Evolutionary conservation across 495 filamentous ascomycete genomes (phyloP).

Genomic region (Neurospora pannonica): DNA sequence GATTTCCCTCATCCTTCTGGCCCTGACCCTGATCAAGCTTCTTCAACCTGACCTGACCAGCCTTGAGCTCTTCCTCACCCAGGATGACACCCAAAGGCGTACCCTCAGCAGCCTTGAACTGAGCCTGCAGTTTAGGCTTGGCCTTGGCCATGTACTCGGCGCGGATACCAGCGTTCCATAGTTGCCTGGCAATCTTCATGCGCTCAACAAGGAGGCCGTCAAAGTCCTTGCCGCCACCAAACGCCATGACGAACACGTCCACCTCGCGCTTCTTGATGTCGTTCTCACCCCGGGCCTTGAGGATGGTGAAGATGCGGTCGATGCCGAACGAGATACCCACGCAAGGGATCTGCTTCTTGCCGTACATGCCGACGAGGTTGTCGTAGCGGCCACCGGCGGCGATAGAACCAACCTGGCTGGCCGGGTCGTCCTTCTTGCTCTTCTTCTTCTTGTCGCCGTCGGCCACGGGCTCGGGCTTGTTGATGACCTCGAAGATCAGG

Average conservation of each 20-base stretch:
- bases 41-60: slow-evolving; percentile 72
- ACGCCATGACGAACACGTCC: slow-evolving; percentile 86
- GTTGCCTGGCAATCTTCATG: slow-evolving; percentile 57
- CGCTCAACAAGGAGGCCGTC: slow-evolving; percentile 66
- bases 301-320: slow-evolving; percentile 90
- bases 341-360: slow-evolving; percentile 76
- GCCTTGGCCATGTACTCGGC: slow-evolving; percentile 73
- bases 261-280: slow-evolving; percentile 55
- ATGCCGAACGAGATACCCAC: slow-evolving; percentile 93
- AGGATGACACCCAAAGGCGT: slow-evolving; percentile 73
- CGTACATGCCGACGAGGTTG: slow-evolving; percentile 90
- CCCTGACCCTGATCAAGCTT: slow-evolving; percentile 58
- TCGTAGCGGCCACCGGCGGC: slow-evolving; percentile 91
- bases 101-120: slow-evolving; percentile 74
- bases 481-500: slow-evolving; percentile 77
- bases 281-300: slow-evolving; percentile 58
- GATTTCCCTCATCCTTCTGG: slow-evolving; percentile 56
- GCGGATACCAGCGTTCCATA: slow-evolving; percentile 70
- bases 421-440: slow-evolving; percentile 1
- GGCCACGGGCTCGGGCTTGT: slow-evolving; percentile 21
- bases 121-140: slow-evolving; percentile 67
- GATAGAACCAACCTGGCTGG: slow-evolving; percentile 51
- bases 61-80: slow-evolving; percentile 70
- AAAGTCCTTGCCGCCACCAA: slow-evolving; percentile 74
- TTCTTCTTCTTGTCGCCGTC: not conserved